phyloP scores from a whole-genome alignment of 768 basidiomycete species.

The Candolleomyces aberdarensis region DNA sequence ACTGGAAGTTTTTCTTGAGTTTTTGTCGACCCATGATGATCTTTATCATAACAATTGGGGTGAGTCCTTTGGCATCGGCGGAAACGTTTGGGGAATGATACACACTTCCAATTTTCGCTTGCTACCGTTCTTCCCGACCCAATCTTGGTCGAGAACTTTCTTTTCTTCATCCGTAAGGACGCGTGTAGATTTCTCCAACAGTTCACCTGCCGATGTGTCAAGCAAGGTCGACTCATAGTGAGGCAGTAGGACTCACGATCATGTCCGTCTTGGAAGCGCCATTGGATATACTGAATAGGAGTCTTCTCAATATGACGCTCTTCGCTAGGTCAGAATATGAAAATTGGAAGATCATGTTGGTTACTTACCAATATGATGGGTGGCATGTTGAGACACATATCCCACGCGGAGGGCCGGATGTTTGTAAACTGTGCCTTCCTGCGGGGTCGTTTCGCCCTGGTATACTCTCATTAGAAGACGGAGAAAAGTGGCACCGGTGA shows the following conservation, averaged over 20 bases:
- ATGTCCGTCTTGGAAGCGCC: conserved; percentile 98
- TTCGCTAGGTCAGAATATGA: conserved; percentile 21
- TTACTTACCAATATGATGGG: conserved; percentile 81
- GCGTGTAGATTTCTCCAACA: conserved; percentile 88
- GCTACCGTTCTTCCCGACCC: conserved; percentile 88
- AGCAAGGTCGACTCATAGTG: conserved; percentile 1
- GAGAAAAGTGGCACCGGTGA: not conserved
- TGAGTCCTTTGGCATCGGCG: not conserved
- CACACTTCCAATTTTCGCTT: conserved; percentile 86
- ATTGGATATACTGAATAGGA: conserved; percentile 95
- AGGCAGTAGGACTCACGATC: conserved; percentile 61
- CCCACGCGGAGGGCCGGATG: conserved; percentile 92
- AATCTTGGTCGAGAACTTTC: conserved; percentile 73
- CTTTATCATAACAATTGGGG: conserved; percentile 29
- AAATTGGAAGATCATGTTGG: not conserved
- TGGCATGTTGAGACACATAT: conserved; percentile 97
- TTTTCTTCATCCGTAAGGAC: conserved; percentile 88
- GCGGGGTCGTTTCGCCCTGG: conserved; percentile 88
- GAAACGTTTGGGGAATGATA: conserved; percentile 5
- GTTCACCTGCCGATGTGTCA: conserved; percentile 54
- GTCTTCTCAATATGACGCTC: conserved; percentile 96
- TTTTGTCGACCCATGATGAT: conserved; percentile 94
- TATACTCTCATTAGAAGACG: conserved; percentile 7
- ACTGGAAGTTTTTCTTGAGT: conserved; percentile 92
- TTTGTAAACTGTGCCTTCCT: conserved; percentile 90